Conservation (phyloP, 352 stramenopile genomes). For the Globisporangium lucens region DNA sequence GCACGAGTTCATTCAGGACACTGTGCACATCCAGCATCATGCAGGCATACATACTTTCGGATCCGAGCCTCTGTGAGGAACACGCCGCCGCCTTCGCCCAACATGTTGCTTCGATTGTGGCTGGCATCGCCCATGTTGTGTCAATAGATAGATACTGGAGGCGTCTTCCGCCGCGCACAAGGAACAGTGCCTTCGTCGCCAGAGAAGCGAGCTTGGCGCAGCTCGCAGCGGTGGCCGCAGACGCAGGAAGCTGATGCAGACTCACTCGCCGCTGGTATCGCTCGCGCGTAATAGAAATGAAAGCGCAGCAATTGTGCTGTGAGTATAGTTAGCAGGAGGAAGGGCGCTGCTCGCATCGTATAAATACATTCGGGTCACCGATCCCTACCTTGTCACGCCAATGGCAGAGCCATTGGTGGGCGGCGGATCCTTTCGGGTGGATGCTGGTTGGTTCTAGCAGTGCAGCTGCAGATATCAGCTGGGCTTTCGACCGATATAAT, state of each 20-base stretch:
- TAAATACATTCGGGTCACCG: constrained; percentile 9
- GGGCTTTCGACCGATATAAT: no score
- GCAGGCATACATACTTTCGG: constrained; percentile 11
- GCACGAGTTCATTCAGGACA: no score
- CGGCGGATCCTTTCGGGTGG: no score
- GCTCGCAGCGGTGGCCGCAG: neutral
- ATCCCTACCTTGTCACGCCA: neutral
- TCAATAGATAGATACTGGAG: neutral
- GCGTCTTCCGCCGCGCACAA: neutral
- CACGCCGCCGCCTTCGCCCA: constrained; percentile 51
- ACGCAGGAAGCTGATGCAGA: neutral
- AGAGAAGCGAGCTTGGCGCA: neutral
- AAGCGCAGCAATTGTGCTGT: neutral
- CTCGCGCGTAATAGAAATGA: neutral
- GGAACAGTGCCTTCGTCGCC: neutral
- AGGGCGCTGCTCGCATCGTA: neutral
- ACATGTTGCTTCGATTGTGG: constrained; percentile 22
- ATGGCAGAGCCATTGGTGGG: neutral
- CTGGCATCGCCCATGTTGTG: constrained; percentile 10
- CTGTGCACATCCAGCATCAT: neutral
- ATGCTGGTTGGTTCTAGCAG: no score
- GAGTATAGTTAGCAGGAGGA: constrained; percentile 6
- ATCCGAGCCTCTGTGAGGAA: constrained; percentile 79
- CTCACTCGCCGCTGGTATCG: neutral
- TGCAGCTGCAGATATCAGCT: no score